These are phyloP conservation scores for Zygotorulaspora danielsina DNA, from an alignment of 805 yeast genomes.

Conservation along the genomic window DNA sequence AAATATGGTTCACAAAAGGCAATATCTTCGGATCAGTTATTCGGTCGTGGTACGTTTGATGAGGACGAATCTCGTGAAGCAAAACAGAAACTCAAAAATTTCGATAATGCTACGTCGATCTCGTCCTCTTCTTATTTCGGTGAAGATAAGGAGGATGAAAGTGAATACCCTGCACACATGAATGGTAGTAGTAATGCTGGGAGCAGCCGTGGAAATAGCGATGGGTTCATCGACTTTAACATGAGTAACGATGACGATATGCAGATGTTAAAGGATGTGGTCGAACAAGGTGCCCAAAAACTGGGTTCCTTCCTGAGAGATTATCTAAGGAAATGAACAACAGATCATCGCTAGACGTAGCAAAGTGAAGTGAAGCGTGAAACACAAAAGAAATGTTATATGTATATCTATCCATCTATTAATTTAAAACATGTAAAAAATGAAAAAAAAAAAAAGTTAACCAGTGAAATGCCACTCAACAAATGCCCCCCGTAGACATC, in stretches of 20 bases:
- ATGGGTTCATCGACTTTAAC: constrained; percentile 57
- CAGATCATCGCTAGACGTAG: too few species aligned
- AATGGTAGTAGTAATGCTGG: constrained; percentile 19
- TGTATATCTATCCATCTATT: constrained; percentile 1
- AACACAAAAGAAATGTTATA: background rate
- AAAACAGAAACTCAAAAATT: constrained; percentile 68
- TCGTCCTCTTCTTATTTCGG: constrained; percentile 93
- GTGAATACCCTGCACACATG: constrained; percentile 7
- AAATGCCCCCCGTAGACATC: background rate
- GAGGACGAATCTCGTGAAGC: constrained; percentile 78
- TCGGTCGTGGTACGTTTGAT: constrained; percentile 84
- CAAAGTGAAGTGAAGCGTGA: too few species aligned
- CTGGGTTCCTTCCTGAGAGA: constrained; percentile 83
- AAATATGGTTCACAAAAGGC: constrained; percentile 89
- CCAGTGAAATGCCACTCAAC: background rate
- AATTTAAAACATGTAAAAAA: background rate
- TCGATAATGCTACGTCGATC: constrained; percentile 82
- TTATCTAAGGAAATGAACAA: constrained; percentile 53
- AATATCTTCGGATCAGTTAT: constrained; percentile 91
- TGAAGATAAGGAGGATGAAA: constrained; percentile 56
- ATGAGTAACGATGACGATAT: constrained; percentile 85
- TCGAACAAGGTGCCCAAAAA: constrained; percentile 91
- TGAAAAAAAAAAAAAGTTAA: background rate
- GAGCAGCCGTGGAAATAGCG: constrained; percentile 23
- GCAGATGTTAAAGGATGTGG: constrained; percentile 81